These are phyloP conservation scores for Chlorella sp. DNA, from an alignment of 139 green algal genomes.

Conservation along the genomic window DNA sequence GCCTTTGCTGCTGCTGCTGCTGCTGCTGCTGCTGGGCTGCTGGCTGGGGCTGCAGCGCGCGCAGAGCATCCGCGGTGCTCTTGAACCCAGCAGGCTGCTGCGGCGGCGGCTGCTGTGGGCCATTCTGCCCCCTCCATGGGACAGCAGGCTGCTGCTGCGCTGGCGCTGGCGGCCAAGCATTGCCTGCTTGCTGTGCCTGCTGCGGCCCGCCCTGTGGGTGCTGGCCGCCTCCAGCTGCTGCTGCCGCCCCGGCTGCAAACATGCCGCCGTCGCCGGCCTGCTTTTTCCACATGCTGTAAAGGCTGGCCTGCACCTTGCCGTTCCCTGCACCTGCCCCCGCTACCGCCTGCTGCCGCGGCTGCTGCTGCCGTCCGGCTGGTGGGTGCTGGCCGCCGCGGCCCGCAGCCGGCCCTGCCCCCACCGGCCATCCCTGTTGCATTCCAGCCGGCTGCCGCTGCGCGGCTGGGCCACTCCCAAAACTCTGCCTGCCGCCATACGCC, in stretches of 20 bases:
- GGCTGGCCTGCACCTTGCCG: slow-evolving; percentile 26
- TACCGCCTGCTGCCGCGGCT: background rate
- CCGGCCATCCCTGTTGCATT: too few relatives aligned
- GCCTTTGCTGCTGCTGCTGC: background rate
- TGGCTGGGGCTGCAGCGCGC: background rate
- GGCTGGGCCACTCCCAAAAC: background rate
- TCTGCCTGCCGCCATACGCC: too few relatives aligned
- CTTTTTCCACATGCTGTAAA: slow-evolving; percentile 32
- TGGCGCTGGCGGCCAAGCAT: background rate
- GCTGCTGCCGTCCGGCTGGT: background rate
- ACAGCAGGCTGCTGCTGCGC: background rate
- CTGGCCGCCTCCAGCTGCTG: background rate
- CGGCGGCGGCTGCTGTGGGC: background rate
- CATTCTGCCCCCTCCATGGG: background rate
- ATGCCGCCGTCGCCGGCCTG: background rate
- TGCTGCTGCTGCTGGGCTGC: background rate
- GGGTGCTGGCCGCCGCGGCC: background rate
- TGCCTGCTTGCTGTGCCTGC: too few relatives aligned
- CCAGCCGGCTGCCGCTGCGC: background rate
- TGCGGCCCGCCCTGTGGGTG: background rate
- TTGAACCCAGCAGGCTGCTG: background rate
- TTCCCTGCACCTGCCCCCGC: background rate
- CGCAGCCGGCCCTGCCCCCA: background rate
- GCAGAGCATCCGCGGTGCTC: slow-evolving; percentile 6
- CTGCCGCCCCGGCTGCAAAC: background rate